Evolutionary conservation across 768 basidiomycete genomes (phyloP).

Genomic region (Agaricus subrufescens): DNA sequence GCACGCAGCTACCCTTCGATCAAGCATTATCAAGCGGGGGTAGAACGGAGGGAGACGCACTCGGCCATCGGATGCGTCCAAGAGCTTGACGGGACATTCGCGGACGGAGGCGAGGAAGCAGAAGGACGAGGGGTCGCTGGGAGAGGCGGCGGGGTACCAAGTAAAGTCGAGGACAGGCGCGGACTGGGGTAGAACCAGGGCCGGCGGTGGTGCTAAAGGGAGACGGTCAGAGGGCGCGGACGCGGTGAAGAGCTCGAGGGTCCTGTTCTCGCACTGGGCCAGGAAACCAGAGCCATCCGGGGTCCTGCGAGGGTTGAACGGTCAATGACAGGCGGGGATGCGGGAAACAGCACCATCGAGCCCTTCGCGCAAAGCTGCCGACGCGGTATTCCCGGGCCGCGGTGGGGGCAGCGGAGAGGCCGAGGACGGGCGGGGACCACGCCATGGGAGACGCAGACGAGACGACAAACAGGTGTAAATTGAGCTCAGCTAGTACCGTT

Average conservation of each 20-base stretch:
- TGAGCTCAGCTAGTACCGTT: neutral
- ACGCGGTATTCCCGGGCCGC: neutral
- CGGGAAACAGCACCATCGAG: neutral
- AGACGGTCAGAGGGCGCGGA: neutral
- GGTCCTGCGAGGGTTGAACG: conserved; percentile 42
- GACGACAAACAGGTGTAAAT: neutral
- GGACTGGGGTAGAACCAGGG: conserved; percentile 43
- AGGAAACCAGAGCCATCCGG: conserved; percentile 69
- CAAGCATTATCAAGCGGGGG: neutral
- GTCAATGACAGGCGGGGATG: neutral
- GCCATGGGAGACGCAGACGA: neutral
- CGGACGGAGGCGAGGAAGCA: conserved; percentile 84
- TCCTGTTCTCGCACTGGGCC: conserved; percentile 66
- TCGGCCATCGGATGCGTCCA: conserved; percentile 75
- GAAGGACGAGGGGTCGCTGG: conserved; percentile 53
- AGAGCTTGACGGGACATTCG: conserved; percentile 79
- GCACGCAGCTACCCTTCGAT: conserved; percentile 64
- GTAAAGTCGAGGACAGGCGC: conserved; percentile 71
- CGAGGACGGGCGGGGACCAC: conserved; percentile 28
- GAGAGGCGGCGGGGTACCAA: conserved; percentile 83
- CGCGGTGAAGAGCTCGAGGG: conserved; percentile 46
- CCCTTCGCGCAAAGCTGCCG: neutral
- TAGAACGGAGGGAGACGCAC: conserved; percentile 35
- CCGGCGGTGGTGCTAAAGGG: conserved; percentile 9
- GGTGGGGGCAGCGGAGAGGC: conserved; percentile 12